Evolutionary conservation across 164 flowering plant genomes (phyloP), one percentile per base, ranked within the genome.

Genomic region (Annona cherimola): DNA sequence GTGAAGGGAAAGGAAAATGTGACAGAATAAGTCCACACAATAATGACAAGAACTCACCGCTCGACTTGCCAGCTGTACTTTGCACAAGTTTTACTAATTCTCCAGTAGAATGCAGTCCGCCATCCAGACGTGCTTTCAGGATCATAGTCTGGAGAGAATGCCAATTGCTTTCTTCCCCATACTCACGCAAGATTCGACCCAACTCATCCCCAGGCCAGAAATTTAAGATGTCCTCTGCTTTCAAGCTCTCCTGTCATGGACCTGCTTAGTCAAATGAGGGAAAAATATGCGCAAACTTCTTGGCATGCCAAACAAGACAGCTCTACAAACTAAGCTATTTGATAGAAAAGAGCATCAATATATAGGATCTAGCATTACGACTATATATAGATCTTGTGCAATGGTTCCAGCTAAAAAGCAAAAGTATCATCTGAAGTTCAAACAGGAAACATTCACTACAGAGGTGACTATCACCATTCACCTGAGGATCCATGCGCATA

Each of bases 151-250:
- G 98, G 71, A 95, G 90, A 68, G 70, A 64, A 39, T 50, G 78
- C 99, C 99, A 95, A 71, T 89, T 87, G 78, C 88, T 89, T 82
- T 93, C 99, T 81, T 95, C 98, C 42, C 99, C 98, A 83, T 89
- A 95, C 0, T 93, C 99, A 57, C 90, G 83, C 63, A 95, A 72
- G 71, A 95, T 81, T 69, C 91, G 81, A 8, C 96, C 99, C 61
- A 95, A 81, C 80, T 95, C 98, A 78, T 71, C 74, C 66, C 85
- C 95, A n/a, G 98, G 98, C 98, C 99, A 95, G 54, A 84, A 84
- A 79, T 93, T 95, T 70, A 93, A 76, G 71, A 95, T 90, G 76
- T 95, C 97, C 77, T 89, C 90, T 42, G 98, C 97, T 79, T 75
- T 95, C 74, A 95, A 79, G 81, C 79, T 84, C 71, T 88, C 96